Base-by-base conservation (phyloP, 2,329 filamentous ascomycete species). In the Exophiala xenobiotica region DNA sequence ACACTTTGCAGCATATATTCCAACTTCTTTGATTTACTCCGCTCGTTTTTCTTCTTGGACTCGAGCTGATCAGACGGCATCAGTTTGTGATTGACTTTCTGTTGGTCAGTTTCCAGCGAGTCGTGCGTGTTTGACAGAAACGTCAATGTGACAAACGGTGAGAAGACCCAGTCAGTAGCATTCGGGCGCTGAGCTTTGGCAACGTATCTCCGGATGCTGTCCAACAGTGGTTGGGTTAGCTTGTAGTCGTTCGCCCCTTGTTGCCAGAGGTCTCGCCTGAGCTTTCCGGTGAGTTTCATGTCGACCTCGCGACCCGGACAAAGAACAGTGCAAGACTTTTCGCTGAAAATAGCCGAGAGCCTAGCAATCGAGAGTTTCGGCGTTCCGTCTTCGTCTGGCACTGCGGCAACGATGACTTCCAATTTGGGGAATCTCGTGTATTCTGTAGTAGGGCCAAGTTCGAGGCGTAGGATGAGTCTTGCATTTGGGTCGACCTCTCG, bases 1-100 rank as follows among this genome's bases (percentile, higher is more conserved):
- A 55, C 52, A 14, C 48, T 45, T 22, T 40, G 46, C 8, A 55
- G 52, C 11, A 50, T 49, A 26, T 58, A 58, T 26, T 49, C 42
- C 12, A 46, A 22, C 24, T 38, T 53, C 12, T 49, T 31, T 6
- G 18, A 33, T 3, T 14, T n/a, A 35, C n/a, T 14, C 16, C 37
- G 14, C 9, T 22, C 11, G 3, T 40, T 20, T 6, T n/a, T 40
- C 18, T 22, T n/a, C 22, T 8, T 20, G 18, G 8, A 11, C 6
- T 40, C 38, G 9, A 3, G 11, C 19, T 23, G n/a, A 11, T 23
- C 12, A 4, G n/a, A n/a, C n/a, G 11, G 38, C 20, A 20, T 40
- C 20, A 11, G 18, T 20, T 40, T 40, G 8, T 5, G n/a, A 24
- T 6, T 22, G 20, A 23, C n/a, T 1, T n/a, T 20, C n/a, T 40